Base-by-base conservation (phyloP, 2,329 filamentous ascomycete genomes). In the Clonostachys solani region DNA sequence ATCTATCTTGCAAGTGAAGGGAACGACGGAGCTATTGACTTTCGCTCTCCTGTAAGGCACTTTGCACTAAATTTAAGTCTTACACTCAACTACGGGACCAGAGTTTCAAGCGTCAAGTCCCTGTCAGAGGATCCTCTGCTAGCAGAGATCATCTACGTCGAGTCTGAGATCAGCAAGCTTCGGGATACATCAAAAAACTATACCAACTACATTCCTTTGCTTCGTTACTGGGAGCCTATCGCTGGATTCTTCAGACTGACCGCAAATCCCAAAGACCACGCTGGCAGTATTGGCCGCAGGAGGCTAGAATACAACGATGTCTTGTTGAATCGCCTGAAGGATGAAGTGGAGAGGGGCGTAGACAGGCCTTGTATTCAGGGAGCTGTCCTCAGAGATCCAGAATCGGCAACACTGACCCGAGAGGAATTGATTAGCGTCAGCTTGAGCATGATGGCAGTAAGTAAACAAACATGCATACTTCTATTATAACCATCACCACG, bases 281-380 rank as follows among this genome's bases (percentile, higher is more conserved):
- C 54, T 2, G 42, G 45, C 12, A 51, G 54, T 13, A 56, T 58
- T 48, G 49, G 56, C 2, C 23, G 47, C 15, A 47, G 56, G 6
- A 46, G 56, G 15, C 50, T 56, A 12, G 51, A 19, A 17, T 58
- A 57, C 12, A 51, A 57, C 18, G 43, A 51, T 12, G 42, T 50
- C 6, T 45, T 58, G 10, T 49, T 56, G 35, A 43, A 48, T 6
- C 50, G 52, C 33, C 49, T 58, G 4, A 50, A 49, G 36, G 51
- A 54, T 42, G 49, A 52, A 33, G 53, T 58, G 7, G 44, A 43
- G 3, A 74, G 77, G 33, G 81, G 82, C 1, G 83, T 77, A 0
- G 81, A 86, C 55, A 80, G 78, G 54, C 82, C 83, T 4, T 86
- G 83, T 56, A 86, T 86, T 52, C 81, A 77, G 6, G 83, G 82